Percentiles rank a stretch among this genome's conserved stretches.
phyloP scores from a whole-genome alignment of 768 basidiomycete genomes.

The Auricularia sp. region DNA sequence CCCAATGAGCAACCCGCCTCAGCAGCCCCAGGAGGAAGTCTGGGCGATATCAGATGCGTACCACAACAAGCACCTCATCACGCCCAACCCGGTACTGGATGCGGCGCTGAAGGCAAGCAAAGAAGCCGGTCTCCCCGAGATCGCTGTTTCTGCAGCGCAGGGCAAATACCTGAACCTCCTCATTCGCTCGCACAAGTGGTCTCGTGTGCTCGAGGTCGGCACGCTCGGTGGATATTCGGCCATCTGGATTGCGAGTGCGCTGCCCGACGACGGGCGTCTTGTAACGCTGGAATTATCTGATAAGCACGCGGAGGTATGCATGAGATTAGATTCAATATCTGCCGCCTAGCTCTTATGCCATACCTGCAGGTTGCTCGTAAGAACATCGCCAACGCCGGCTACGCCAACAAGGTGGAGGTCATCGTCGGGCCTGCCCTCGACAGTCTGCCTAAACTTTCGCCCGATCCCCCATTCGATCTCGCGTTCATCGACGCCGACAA shows the following conservation, averaged over 20 bases:
- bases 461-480: slow-evolving; percentile 49
- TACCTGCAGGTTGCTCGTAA: slow-evolving; percentile 41
- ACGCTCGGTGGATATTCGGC: slow-evolving; percentile 19
- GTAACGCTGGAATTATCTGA: slow-evolving; percentile 23
- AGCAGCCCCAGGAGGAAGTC: slow-evolving; percentile 17
- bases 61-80: slow-evolving; percentile 46
- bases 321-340: not conserved
- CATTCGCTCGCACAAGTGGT: not conserved
- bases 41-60: slow-evolving; percentile 47
- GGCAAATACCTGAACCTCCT: slow-evolving; percentile 2
- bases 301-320: slow-evolving; percentile 20
- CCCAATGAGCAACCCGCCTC: not conserved
- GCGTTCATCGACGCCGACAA: slow-evolving; percentile 71
- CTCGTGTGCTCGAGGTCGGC: slow-evolving; percentile 6
- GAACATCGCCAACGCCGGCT: slow-evolving; percentile 46
- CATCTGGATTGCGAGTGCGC: slow-evolving; percentile 21
- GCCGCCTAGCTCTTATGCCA: not conserved
- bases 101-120: slow-evolving; percentile 29
- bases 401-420: slow-evolving; percentile 39
- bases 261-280: slow-evolving; percentile 22
- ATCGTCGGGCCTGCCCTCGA: slow-evolving; percentile 44
- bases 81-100: slow-evolving; percentile 34
- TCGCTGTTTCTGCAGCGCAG: slow-evolving; percentile 12
- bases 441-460: slow-evolving; percentile 36
- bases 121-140: slow-evolving; percentile 37